Conservation (phyloP, 805 yeast genomes). For the Ogataea trehalophila region DNA sequence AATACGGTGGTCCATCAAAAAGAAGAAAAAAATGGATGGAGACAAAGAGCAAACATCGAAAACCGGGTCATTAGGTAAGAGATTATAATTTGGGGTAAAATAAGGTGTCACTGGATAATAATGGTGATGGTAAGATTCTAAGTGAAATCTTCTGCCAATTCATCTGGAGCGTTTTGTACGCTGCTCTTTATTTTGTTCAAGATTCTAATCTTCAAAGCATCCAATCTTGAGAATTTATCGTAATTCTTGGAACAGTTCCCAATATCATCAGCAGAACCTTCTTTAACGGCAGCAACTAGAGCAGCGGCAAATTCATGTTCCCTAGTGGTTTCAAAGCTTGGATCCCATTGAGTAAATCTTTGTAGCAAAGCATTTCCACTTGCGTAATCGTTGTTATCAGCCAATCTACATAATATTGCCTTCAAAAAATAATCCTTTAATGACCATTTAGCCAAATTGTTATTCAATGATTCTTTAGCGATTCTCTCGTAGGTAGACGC, state of each 20-base stretch:
- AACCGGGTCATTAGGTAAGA: too few species aligned
- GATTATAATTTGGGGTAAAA: too few species aligned
- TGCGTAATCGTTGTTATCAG: constrained; percentile 71
- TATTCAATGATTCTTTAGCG: constrained; percentile 70
- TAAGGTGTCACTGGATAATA: too few species aligned
- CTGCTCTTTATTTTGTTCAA: constrained; percentile 72
- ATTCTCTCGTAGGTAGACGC: constrained; percentile 72
- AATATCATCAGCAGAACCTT: constrained; percentile 74
- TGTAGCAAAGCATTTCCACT: constrained; percentile 75
- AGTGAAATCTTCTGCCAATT: constrained; percentile 33
- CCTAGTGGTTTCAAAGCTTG: constrained; percentile 67
- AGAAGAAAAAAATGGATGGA: too few species aligned
- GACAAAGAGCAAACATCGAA: too few species aligned
- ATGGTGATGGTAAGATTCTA: constrained; percentile 3
- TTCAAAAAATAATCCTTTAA: constrained; percentile 88
- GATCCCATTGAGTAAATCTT: constrained; percentile 64
- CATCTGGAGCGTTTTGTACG: constrained; percentile 27
- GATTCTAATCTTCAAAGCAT: constrained; percentile 83
- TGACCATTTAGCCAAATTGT: constrained; percentile 80
- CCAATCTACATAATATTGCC: constrained; percentile 75
- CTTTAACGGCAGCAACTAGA: constrained; percentile 66
- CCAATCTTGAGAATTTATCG: constrained; percentile 85
- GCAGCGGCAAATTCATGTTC: constrained; percentile 68
- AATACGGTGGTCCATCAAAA: too few species aligned
- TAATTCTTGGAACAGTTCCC: constrained; percentile 72